Conservation (phyloP, 805 yeast species). For the Ogataea haglerorum region DNA sequence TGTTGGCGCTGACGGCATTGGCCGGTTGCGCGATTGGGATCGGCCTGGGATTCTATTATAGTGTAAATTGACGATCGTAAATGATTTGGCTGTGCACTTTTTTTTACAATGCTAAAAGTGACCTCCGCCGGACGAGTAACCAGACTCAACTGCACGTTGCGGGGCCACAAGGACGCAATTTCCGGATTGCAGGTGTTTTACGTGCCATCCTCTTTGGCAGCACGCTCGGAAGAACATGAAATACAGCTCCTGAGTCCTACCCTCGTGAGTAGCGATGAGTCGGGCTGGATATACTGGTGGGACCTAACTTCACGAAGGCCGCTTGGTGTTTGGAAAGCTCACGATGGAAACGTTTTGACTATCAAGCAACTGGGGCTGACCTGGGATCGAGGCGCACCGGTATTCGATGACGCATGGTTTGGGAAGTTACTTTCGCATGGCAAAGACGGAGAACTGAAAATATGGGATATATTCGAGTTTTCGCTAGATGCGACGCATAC, state of each 20-base stretch:
- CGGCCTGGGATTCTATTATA: conserved; percentile 23
- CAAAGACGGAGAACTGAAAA: conserved; percentile 52
- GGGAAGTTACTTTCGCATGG: conserved; percentile 61
- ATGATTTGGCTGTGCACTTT: neutral
- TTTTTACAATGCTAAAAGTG: conserved; percentile 2
- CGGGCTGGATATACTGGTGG: conserved; percentile 68
- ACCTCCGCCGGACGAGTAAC: conserved; percentile 6
- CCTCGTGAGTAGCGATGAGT: conserved; percentile 55
- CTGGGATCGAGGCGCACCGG: conserved; percentile 26
- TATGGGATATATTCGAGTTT: conserved; percentile 41
- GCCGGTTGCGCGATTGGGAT: conserved; percentile 25
- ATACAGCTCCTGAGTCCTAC: conserved; percentile 33
- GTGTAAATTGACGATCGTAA: conserved; percentile 1
- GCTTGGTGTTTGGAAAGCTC: conserved; percentile 56
- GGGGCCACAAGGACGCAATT: conserved; percentile 17
- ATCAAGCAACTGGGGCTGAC: conserved; percentile 42
- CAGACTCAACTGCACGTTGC: conserved; percentile 14
- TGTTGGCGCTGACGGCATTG: conserved; percentile 17
- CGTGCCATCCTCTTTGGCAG: conserved; percentile 18
- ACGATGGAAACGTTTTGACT: conserved; percentile 47
- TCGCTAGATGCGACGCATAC: conserved; percentile 11
- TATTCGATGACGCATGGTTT: conserved; percentile 27
- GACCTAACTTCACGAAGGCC: conserved; percentile 55
- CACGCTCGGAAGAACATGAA: neutral
- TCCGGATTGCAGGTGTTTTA: conserved; percentile 15